Percentiles rank a stretch among this genome's conserved stretches.
Evolutionary conservation across 495 filamentous ascomycete species (phyloP).

Genomic region (Tuber calosporum): DNA sequence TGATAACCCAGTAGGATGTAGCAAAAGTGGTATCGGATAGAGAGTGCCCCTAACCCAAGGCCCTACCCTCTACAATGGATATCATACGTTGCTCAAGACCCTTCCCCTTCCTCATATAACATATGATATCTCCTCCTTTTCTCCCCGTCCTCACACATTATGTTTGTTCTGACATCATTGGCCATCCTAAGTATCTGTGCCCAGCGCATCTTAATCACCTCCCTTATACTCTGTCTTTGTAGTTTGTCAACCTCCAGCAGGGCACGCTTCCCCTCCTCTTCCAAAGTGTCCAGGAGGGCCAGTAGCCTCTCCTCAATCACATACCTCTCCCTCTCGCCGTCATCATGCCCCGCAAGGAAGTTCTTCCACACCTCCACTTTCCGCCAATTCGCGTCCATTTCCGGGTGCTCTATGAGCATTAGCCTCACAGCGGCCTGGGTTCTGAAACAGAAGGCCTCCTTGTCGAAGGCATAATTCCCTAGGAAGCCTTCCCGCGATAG

Average conservation of each 20-base stretch:
- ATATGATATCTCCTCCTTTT: conserved; percentile 16
- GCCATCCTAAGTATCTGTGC: conserved; percentile 26
- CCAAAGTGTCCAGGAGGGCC: conserved; percentile 21
- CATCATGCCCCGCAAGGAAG: conserved; percentile 30
- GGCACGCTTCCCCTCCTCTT: conserved; percentile 12
- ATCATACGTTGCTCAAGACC: not conserved
- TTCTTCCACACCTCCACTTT: conserved; percentile 23
- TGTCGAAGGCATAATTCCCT: conserved; percentile 61
- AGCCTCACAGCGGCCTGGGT: conserved; percentile 62
- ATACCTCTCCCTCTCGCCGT: conserved; percentile 32
- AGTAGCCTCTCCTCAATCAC: conserved; percentile 30
- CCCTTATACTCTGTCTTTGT: conserved; percentile 9
- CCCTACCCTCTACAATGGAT: not conserved
- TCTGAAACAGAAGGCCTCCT: conserved; percentile 58
- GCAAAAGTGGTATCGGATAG: not conserved
- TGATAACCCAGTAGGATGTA: not conserved
- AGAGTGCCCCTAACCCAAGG: not conserved
- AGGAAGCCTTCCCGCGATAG: conserved; percentile 57
- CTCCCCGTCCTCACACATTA: conserved; percentile 17
- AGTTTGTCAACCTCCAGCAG: conserved; percentile 13
- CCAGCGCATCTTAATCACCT: conserved; percentile 28
- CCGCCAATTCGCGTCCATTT: conserved; percentile 12
- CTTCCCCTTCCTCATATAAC: conserved; percentile 13
- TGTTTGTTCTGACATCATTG: conserved; percentile 25
- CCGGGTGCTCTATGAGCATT: conserved; percentile 40